Evolutionary conservation across 1,139 yeast genomes (phyloP).

Genomic region (Sugiyamaella castrensis): DNA sequence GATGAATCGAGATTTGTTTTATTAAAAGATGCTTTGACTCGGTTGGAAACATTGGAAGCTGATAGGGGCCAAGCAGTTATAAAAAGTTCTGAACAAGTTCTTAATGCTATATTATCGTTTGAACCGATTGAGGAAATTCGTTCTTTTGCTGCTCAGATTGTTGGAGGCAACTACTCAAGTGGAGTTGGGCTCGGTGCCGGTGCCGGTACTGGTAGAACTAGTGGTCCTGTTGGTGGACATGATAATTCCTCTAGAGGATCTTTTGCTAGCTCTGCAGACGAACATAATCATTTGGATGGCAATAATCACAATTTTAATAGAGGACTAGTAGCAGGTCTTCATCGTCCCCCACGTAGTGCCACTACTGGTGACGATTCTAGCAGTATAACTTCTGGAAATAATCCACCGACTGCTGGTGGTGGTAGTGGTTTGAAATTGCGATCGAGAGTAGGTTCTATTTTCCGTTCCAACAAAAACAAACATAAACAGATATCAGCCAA

Average conservation of each 20-base stretch:
- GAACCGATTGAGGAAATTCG: constrained; percentile 57
- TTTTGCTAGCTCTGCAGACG: neutral
- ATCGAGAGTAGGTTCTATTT: constrained; percentile 82
- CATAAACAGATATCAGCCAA: neutral
- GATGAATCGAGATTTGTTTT: constrained; percentile 66
- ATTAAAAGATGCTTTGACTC: constrained; percentile 64
- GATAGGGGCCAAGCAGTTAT: constrained; percentile 37
- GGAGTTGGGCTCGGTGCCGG: neutral
- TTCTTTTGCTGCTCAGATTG: constrained; percentile 51
- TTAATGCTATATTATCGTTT: constrained; percentile 61
- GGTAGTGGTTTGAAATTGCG: constrained; percentile 46
- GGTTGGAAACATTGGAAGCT: constrained; percentile 58
- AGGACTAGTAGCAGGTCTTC: constrained; percentile 8
- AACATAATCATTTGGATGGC: neutral
- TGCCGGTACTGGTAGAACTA: neutral
- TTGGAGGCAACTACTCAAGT: constrained; percentile 22
- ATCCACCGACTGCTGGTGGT: constrained; percentile 15
- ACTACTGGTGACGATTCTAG: constrained; percentile 20
- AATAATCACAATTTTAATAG: constrained; percentile 8
- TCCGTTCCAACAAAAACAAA: constrained; percentile 49
- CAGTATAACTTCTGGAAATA: constrained; percentile 21
- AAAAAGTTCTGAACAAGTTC: constrained; percentile 55
- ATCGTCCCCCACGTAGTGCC: constrained; percentile 5
- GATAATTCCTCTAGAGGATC: constrained; percentile 1
- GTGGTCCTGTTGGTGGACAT: neutral